phyloP scores from a whole-genome alignment of 441 rosid species.

The Flueggea neowawraea region DNA sequence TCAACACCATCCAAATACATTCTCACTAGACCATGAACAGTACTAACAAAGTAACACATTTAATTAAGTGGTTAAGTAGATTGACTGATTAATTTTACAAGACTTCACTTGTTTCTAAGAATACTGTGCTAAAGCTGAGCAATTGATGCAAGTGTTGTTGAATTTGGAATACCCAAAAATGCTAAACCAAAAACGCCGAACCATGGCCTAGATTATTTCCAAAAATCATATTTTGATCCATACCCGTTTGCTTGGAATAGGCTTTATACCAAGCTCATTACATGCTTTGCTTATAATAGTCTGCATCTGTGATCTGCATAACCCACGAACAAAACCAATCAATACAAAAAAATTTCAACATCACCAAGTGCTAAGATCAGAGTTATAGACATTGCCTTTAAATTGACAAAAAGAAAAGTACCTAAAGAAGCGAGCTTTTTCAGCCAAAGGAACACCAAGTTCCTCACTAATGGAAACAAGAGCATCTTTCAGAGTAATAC shows the following conservation, averaged over 20 bases:
- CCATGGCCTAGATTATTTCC: no score
- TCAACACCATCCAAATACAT: no score
- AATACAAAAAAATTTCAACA: neutral
- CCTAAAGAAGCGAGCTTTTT: conserved; percentile 89
- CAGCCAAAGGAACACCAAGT: conserved; percentile 71
- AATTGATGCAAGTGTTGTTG: no score
- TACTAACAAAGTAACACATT: no score
- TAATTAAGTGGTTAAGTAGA: no score
- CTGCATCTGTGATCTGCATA: conserved; percentile 91
- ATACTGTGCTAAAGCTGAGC: no score
- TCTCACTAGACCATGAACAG: no score
- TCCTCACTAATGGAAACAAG: conserved; percentile 59
- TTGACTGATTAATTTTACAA: no score
- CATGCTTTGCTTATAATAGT: conserved; percentile 87
- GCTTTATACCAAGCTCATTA: conserved; percentile 77
- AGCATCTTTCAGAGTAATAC: conserved; percentile 83
- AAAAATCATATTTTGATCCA: conserved; percentile 14
- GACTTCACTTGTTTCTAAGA: no score
- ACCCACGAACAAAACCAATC: conserved; percentile 1
- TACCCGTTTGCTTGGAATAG: conserved; percentile 88
- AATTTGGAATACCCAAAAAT: no score
- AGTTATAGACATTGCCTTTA: neutral
- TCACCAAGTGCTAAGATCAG: neutral
- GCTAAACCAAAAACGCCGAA: neutral
- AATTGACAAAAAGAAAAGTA: conserved; percentile 15